Evolutionary conservation across 2,329 filamentous ascomycete species (phyloP).

Genomic region (Fusarium brachygibbosum): DNA sequence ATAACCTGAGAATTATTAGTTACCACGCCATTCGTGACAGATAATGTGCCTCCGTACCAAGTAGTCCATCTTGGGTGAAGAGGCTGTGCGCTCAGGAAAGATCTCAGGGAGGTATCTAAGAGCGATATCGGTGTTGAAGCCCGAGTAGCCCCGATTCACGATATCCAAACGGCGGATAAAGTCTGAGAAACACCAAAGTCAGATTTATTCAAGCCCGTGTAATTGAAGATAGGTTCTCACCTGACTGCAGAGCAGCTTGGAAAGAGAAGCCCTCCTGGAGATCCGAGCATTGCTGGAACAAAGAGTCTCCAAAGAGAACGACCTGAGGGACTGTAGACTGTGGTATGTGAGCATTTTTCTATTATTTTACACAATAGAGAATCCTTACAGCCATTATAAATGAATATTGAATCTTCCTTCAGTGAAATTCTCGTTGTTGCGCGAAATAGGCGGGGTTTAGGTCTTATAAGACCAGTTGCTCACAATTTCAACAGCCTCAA

Average conservation of each 20-base stretch:
- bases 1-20: constrained; percentile 68
- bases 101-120: constrained; percentile 77
- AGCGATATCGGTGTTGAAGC: constrained; percentile 85
- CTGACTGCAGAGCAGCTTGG: constrained; percentile 76
- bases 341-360: constrained; percentile 2
- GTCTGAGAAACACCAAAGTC: constrained; percentile 59
- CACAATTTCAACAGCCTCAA: constrained; percentile 9
- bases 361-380: background rate
- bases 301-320: constrained; percentile 90
- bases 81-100: constrained; percentile 72
- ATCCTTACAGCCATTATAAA: constrained; percentile 44
- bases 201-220: background rate
- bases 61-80: constrained; percentile 72
- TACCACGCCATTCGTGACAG: background rate
- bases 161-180: constrained; percentile 86
- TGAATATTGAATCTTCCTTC: background rate
- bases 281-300: constrained; percentile 77
- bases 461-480: background rate
- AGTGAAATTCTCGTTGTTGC: constrained; percentile 1
- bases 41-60: constrained; percentile 63
- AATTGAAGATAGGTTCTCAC: constrained; percentile 60
- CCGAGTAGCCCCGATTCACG: constrained; percentile 87
- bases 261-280: constrained; percentile 79
- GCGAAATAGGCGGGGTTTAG: constrained; percentile 9
- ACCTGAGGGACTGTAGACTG: constrained; percentile 76